Percentiles rank a stretch among this genome's conserved stretches.
These are phyloP conservation scores for Boletus subparvulus DNA, from an alignment of 768 basidiomycete species.

Conservation along the genomic window DNA sequence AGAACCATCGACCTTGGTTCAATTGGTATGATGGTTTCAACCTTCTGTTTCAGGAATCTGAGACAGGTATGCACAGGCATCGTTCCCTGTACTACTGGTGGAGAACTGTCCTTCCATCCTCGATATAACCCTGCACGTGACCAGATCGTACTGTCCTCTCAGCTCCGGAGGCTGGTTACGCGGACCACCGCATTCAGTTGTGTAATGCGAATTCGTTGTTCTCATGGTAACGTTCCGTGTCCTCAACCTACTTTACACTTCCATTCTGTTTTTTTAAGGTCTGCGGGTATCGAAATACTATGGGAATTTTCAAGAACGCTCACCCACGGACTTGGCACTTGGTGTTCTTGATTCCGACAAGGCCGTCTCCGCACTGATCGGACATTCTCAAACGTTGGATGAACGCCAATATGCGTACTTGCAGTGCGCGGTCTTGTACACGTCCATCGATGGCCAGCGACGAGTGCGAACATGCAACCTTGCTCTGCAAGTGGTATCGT, in stretches of 20 bases:
- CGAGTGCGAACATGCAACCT: constrained; percentile 85
- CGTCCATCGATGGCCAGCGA: constrained; percentile 70
- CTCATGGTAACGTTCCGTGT: constrained; percentile 57
- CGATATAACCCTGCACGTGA: constrained; percentile 78
- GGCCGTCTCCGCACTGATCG: constrained; percentile 70
- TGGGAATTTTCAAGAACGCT: constrained; percentile 69
- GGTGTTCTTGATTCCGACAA: constrained; percentile 82
- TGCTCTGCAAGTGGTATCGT: constrained; percentile 72
- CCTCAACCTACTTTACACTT: constrained; percentile 6
- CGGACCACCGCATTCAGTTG: constrained; percentile 80
- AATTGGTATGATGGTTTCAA: constrained; percentile 52
- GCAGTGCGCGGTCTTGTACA: constrained; percentile 89
- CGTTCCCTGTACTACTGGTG: constrained; percentile 76
- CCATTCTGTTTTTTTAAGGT: constrained; percentile 38
- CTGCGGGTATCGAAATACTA: constrained; percentile 63
- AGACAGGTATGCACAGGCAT: constrained; percentile 42
- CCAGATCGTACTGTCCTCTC: constrained; percentile 62
- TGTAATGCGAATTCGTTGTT: constrained; percentile 78
- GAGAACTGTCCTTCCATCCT: constrained; percentile 90
- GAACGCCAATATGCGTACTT: constrained; percentile 73
- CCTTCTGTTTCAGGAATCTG: constrained; percentile 4
- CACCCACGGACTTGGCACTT: constrained; percentile 73
- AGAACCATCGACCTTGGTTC: constrained; percentile 85
- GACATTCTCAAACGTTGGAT: constrained; percentile 67
- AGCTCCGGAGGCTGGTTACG: constrained; percentile 65